Percentiles rank a stretch among this genome's conserved stretches.
Evolutionary conservation across 169 alveolate genomes (phyloP).

Genomic region (Cytauxzoon felis): DNA sequence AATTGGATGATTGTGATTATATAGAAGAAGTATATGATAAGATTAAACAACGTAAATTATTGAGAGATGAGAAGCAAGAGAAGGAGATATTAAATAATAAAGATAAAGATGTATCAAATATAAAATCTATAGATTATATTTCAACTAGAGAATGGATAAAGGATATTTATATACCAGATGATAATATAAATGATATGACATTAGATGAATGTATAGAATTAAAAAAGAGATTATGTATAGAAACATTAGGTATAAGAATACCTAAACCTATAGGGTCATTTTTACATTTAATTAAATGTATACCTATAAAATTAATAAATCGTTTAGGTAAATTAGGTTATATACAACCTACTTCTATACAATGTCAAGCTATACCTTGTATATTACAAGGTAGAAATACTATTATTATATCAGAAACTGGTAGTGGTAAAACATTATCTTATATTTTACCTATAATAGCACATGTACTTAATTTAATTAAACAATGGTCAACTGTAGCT

Average conservation of each 20-base stretch:
- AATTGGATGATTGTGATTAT: too few species aligned
- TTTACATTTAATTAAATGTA: slow-evolving; percentile 1
- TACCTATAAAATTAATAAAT: slow-evolving; percentile 15
- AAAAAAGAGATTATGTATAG: slow-evolving; percentile 41
- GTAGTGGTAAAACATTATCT: slow-evolving; percentile 87
- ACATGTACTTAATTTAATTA: slow-evolving; percentile 24
- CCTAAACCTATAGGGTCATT: slow-evolving; percentile 60
- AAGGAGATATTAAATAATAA: not conserved
- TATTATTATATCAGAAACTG: slow-evolving; percentile 85
- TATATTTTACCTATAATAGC: slow-evolving; percentile 78
- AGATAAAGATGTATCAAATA: not conserved
- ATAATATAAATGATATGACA: slow-evolving; percentile 13
- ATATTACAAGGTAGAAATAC: slow-evolving; percentile 80
- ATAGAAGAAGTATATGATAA: too few species aligned
- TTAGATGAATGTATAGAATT: slow-evolving; percentile 21
- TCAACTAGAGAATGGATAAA: not conserved
- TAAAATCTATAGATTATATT: not conserved
- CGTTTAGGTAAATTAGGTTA: slow-evolving; percentile 57
- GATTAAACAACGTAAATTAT: too few species aligned
- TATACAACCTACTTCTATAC: slow-evolving; percentile 81
- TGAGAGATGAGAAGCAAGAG: slow-evolving; percentile 4
- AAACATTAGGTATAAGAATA: slow-evolving; percentile 51
- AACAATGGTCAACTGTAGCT: slow-evolving; percentile 35
- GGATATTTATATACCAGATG: slow-evolving; percentile 40
- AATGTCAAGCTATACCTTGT: slow-evolving; percentile 83